Percentiles rank a stretch among this genome's conserved stretches.
Evolutionary conservation across 768 basidiomycete species (phyloP).

Genomic region (Boletus pseudo-olivaceus): DNA sequence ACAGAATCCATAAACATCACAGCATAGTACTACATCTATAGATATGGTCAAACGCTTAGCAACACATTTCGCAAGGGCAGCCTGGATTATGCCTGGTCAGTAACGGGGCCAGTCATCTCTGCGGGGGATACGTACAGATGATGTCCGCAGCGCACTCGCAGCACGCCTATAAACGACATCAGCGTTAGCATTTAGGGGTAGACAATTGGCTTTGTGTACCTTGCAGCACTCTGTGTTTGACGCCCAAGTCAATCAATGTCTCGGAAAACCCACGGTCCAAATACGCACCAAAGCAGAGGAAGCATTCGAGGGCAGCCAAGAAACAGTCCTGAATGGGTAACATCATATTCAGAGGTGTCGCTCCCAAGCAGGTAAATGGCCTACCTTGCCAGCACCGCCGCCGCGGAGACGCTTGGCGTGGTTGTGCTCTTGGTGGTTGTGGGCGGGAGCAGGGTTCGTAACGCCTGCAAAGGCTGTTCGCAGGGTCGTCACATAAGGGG

Average conservation of each 20-base stretch:
- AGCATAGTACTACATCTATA: constrained; percentile 8
- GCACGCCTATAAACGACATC: constrained; percentile 44
- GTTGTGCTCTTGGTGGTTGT: constrained; percentile 40
- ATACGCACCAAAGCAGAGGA: constrained; percentile 67
- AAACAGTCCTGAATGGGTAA: constrained; percentile 55
- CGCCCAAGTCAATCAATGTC: neutral
- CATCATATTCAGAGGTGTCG: neutral
- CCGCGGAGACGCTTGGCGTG: constrained; percentile 61
- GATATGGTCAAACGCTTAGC: constrained; percentile 34
- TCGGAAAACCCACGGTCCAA: neutral
- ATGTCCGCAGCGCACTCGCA: constrained; percentile 72
- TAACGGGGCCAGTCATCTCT: neutral
- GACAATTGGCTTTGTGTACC: constrained; percentile 32
- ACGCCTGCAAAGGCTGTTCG: constrained; percentile 33
- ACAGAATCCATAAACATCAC: constrained; percentile 1
- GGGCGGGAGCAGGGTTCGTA: constrained; percentile 42
- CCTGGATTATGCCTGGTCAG: constrained; percentile 36
- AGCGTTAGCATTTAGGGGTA: neutral
- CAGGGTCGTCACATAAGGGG: neutral
- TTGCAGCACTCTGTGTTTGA: constrained; percentile 59
- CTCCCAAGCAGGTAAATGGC: neutral
- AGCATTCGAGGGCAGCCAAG: constrained; percentile 57
- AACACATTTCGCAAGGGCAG: constrained; percentile 80
- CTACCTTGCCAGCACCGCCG: constrained; percentile 66
- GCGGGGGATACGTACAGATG: constrained; percentile 48